Conservation (phyloP, 805 yeast genomes). For the Ogataea siamensis region DNA sequence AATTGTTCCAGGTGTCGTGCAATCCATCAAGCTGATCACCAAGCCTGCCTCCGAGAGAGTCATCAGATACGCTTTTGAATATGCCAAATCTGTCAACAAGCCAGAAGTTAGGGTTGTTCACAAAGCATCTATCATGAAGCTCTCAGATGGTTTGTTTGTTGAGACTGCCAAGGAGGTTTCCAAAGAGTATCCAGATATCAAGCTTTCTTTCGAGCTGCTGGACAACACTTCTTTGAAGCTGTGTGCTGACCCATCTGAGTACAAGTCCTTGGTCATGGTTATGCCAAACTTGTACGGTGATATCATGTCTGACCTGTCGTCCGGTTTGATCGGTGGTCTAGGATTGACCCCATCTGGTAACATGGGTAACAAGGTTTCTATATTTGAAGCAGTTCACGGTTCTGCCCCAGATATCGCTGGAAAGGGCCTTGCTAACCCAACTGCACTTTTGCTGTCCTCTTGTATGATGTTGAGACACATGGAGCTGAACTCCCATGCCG, state of each 20-base stretch:
- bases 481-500: slow-evolving; percentile 82
- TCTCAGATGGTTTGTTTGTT: slow-evolving; percentile 96
- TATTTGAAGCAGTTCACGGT: slow-evolving; percentile 99
- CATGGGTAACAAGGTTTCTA: slow-evolving; percentile 97
- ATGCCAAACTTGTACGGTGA: slow-evolving; percentile 99
- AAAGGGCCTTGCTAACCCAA: slow-evolving; percentile 98
- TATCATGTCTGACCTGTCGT: slow-evolving; percentile 95
- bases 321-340: slow-evolving; percentile 97
- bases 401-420: slow-evolving; percentile 99
- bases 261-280: slow-evolving; percentile 84
- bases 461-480: slow-evolving; percentile 99
- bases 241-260: slow-evolving; percentile 84
- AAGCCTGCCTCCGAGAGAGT: slow-evolving; percentile 95
- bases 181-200: slow-evolving; percentile 88
- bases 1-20: slow-evolving; percentile 97
- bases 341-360: slow-evolving; percentile 99
- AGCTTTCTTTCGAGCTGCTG: slow-evolving; percentile 79
- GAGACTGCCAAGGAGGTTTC: slow-evolving; percentile 86
- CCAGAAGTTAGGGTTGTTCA: slow-evolving; percentile 91
- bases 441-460: slow-evolving; percentile 92
- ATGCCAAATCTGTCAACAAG: slow-evolving; percentile 85
- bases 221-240: slow-evolving; percentile 93
- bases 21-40: slow-evolving; percentile 95
- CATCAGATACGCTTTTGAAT: slow-evolving; percentile 94
- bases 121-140: slow-evolving; percentile 98